Evolutionary conservation across 2,329 filamentous ascomycete species (phyloP), one percentile per base, ranked within the genome.

Genomic region (Akanthomyces lecanii): DNA sequence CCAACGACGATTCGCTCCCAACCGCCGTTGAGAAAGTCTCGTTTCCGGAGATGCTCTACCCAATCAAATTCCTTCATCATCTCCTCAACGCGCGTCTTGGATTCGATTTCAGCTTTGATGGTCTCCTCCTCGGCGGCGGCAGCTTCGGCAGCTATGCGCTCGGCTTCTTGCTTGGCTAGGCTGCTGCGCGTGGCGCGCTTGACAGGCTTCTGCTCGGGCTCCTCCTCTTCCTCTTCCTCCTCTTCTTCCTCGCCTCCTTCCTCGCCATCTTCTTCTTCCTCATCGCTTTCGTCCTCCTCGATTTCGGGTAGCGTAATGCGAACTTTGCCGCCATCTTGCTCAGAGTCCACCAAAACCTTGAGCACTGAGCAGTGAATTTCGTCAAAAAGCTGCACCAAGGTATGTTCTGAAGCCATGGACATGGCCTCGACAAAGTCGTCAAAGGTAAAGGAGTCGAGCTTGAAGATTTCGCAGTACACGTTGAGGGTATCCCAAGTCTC

Each of bases 401-500:
- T 79, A 25, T 91, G 86, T 40, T 88, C 84, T 0, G 87, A 92
- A 0, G 89, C 84, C 63, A 93, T 89, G 55, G 88, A 84, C 81
- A 99, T 87, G 0, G 93, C 89, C 72, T 98, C 90, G 5, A 97
- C 82, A 70, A 93, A 98, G 74, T 99, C 95, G 73, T 99, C 95
- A 70, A 98, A 96, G 0, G 94, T 98, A 72, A 99, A 99, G 0
- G 94, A 98, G 74, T 99, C 95, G 30, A 99, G 82, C 71, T 91
- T 86, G 72, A 96, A 96, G 21, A 97, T 89, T 71, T 97, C 92
- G 71, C 92, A 96, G 72, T 97, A 97, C n/a, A 99, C 94, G 70
- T 97, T 99, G 40, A 99, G 82, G 0, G 93, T 97, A 69, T 97
- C 92, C 95, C 95, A 99, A 0, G 91, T 91, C 76, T 97, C 94